phyloP scores from a whole-genome alignment of 306 rosid genomes.

The Luffa acutangula region DNA sequence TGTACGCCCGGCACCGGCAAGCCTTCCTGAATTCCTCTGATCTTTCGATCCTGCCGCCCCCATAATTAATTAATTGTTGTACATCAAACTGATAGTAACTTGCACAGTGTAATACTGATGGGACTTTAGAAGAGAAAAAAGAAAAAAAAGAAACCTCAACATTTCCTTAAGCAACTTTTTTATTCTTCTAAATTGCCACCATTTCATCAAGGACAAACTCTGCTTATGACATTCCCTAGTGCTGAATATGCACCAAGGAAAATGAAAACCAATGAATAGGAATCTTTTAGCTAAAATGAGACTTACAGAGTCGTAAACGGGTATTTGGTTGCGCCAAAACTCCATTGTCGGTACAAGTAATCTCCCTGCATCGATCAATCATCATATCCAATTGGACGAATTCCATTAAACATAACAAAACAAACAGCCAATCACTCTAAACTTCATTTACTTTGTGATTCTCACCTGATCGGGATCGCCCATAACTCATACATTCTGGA shows the following conservation, averaged over 20 bases:
- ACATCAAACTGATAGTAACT: too few species aligned
- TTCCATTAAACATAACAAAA: neutral
- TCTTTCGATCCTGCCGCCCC: conserved; percentile 30
- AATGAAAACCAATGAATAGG: neutral
- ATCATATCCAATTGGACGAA: too few species aligned
- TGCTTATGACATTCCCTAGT: too few species aligned
- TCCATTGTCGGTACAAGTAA: conserved; percentile 52
- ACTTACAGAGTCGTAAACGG: conserved; percentile 53
- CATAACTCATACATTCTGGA: conserved; percentile 28
- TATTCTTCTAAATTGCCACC: too few species aligned
- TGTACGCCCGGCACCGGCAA: neutral
- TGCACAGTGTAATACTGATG: too few species aligned
- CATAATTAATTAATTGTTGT: neutral
- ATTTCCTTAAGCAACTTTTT: too few species aligned
- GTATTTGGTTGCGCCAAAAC: conserved; percentile 80
- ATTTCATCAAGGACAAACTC: too few species aligned
- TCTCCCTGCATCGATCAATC: conserved; percentile 36
- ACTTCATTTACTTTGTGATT: neutral
- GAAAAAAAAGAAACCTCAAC: too few species aligned
- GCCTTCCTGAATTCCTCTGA: conserved; percentile 43
- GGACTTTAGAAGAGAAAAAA: too few species aligned
- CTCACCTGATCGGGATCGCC: conserved; percentile 65
- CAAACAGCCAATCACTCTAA: neutral
- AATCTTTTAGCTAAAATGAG: neutral
- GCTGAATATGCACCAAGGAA: too few species aligned